Base-by-base conservation (phyloP, 441 rosid genomes). In the Hura crepitans region DNA sequence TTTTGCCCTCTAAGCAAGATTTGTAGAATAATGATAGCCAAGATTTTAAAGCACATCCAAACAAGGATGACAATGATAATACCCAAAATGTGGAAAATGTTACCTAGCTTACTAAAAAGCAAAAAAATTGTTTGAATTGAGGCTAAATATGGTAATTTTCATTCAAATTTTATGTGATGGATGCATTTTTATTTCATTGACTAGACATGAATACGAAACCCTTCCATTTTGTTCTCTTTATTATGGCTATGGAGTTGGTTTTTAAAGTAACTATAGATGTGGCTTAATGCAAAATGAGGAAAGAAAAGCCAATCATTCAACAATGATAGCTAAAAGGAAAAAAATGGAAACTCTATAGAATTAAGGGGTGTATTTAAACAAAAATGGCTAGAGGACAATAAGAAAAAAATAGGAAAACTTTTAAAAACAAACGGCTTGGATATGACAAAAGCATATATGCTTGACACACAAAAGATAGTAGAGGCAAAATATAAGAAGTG, bases 401-500 rank as follows among this genome's bases (percentile, higher is more conserved):
- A 86, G 86, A 90, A 84, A 65, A 95, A 92, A 72, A 89, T 92
- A 23, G 99, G 99, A 27, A 92, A 89, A 71, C 82, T 95, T 76
- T 81, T 90, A 12, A 95, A 92, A 81, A 93, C 98, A 63, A 92
- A 89, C 74, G 98, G 95, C 57, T 84, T 95, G 83, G 98, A 95
- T 61, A 82, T 95, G 92, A 73, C 80, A 28, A 79, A 86, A 53
- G 90, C 97, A 30, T 90, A 81, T 69, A 90, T 89, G 95, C 83
- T 92, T 35, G 98, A 95, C 73, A 95, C 98, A 17, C 96, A 90
- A 73, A 96, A 86, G 82, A 83, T 87, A 46, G 98, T 97, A 0
- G 97, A 92, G 86, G 56, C 85, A 37, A 95, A 92, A 73, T 95
- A 92, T 77, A 90, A 95, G 83, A 95, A 95, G 56, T 89, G 99